Evolutionary conservation across 805 yeast genomes (phyloP), one percentile per base, ranked within the genome.

Genomic region (Candida ficus): DNA sequence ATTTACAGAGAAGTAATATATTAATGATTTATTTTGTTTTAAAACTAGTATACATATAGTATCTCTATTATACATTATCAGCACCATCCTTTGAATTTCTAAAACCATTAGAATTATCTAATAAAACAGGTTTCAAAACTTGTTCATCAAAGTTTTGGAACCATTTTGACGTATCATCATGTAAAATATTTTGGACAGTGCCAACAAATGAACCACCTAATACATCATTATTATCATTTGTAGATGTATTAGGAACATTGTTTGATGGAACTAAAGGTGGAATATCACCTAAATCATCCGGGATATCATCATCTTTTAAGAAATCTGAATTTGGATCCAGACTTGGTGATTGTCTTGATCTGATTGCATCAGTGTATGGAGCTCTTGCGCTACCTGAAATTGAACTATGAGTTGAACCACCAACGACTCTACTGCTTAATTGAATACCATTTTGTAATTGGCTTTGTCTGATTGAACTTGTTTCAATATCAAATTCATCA

Each of bases 401-500:
- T 2, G 29, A 33, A 23, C 14, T 12, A 16, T 32, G 14, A 9
- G 16, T 17, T 9, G 33, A 31, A 12, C 17, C 29, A 26, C 37
- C 37, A 25, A 23, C 11, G 22, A 34, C 38, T 20, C 36, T 30
- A 16, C 31, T 39, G 6, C 35, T 33, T 25, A 41, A 34, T 19
- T 16, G 21, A 14, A 41, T 41, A 7, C 35, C 37, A 19, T 29
- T 37, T 22, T 22, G 37, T 19, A 30, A 25, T 29, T 38, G 45
- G 9, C 22, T 41, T 11, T 29, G 33, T 12, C 50, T 39, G 35
- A 57, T 59, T 39, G 85, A 73, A 10, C 29, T 33, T 29, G 86
- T 84, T 62, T 90, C 97, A 35, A 89, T 83, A 57, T 91, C 97
- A 60, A 91, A 91, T 60, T 93, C 99, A 56, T 93, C 98, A 62